Base-by-base conservation (phyloP, 176 grass and related monocot genomes). In the Carex kokanica region DNA sequence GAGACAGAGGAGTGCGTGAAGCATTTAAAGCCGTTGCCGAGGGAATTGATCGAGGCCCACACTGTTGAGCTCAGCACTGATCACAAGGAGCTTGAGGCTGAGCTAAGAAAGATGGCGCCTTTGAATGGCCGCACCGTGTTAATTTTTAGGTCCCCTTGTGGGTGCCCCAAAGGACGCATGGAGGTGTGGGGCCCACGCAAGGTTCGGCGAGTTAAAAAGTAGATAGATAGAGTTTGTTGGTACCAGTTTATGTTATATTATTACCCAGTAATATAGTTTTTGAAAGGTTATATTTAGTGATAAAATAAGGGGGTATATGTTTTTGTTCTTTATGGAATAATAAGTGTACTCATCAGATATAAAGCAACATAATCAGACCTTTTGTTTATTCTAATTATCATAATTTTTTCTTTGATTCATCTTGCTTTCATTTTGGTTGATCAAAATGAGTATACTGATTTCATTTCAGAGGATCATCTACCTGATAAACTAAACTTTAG, bases 1-100 rank as follows among this genome's bases (percentile, higher is more conserved):
- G 95, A 98, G 86, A 92, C 95, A 13, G 92, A 98, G 92, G 95
- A 98, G 89, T 95, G 95, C 68, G 91, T 95, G n/a, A 92, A 94
- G 29, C 90, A 86, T 5, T 74, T 89, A 65, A 88, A 86, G 36
- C 90, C 89, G 56, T 82, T 94, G 67, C 89, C 94, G 6, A 90
- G 88, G 57, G 90, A 93, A 8, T 82, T 89, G 0, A 90, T 90
- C 0, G 96, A 89, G 36, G 87, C 91, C 12, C 82, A 82, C 0
- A 85, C 84, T 24, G 84, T 98, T 6, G 91, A 98, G 53, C 84
- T 98, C 27, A 88, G 89, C 12, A 89, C 89, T 36, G 90, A 88
- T 67, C 89, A 98, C 78, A 80, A 88, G 9, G 95, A 98, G 86
- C 91, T 98, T 0, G 93, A 98, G 88, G 91, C 83, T 54, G 95